A percentile compares a stretch with the other conserved stretches of the same genome.
Conservation (phyloP, 352 stramenopile species). For the Thraustochytrium sp. region DNA sequence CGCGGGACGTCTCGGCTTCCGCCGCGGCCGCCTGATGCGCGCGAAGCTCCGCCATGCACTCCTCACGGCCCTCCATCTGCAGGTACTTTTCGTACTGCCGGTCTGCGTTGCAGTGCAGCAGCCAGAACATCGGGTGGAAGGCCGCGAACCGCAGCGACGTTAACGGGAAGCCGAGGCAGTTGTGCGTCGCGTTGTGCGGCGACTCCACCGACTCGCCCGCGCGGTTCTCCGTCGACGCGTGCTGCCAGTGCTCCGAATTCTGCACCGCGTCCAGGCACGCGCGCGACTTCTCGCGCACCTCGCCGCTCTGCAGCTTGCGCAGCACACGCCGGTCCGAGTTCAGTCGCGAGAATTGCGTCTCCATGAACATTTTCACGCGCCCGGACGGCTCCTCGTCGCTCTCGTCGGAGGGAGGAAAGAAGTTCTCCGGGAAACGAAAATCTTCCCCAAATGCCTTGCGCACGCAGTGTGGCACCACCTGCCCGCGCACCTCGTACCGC, state of each 20-base stretch:
- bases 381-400: not conserved
- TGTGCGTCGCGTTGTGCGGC: constrained; percentile 42
- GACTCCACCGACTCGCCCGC: not conserved
- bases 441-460: not conserved
- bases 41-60: not conserved
- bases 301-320: not conserved
- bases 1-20: not conserved
- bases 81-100: constrained; percentile 42
- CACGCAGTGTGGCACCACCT: constrained; percentile 11
- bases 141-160: not conserved
- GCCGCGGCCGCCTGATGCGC: not conserved
- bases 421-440: not conserved
- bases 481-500: not conserved
- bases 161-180: not conserved
- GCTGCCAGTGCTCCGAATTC: not conserved
- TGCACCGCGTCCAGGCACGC: not conserved
- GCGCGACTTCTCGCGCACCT: not conserved
- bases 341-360: not conserved
- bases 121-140: constrained; percentile 40
- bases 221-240: constrained; percentile 14
- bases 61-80: not conserved
- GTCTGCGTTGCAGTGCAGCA: constrained; percentile 43
- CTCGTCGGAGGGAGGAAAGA: not conserved
- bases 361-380: not conserved
- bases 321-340: not conserved